These are phyloP conservation scores for Epichloe gansuensis DNA, from an alignment of 2,329 filamentous ascomycete genomes.

Conservation along the genomic window DNA sequence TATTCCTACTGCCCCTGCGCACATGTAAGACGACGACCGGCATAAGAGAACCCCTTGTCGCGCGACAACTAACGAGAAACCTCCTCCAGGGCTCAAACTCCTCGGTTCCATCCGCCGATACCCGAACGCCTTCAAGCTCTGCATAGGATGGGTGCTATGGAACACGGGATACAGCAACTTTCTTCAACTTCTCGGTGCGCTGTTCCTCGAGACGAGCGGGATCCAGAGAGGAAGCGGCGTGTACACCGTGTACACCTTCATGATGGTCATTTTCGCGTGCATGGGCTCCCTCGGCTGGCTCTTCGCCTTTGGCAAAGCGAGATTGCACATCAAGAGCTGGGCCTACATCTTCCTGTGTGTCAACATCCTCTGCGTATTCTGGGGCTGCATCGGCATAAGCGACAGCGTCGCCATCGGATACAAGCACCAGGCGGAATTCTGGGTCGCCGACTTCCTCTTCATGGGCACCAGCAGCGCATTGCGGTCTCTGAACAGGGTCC, in stretches of 20 bases:
- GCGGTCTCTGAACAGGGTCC: constrained; percentile 10
- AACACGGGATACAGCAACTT: constrained; percentile 12
- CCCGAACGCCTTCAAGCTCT: constrained; percentile 13
- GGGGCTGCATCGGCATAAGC: constrained; percentile 12
- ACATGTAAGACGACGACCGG: constrained; percentile 6
- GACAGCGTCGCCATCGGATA: constrained; percentile 7
- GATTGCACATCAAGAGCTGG: constrained; percentile 9
- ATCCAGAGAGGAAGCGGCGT: constrained; percentile 10
- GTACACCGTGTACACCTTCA: constrained; percentile 11
- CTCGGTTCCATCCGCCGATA: constrained; percentile 10
- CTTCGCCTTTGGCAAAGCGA: constrained; percentile 5
- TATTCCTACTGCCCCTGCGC: constrained; percentile 9
- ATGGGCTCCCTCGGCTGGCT: constrained; percentile 10
- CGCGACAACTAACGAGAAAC: not conserved
- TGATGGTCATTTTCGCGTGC: constrained; percentile 10
- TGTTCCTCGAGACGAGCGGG: constrained; percentile 10
- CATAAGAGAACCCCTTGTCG: not conserved
- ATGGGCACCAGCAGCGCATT: constrained; percentile 12
- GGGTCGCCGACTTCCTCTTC: constrained; percentile 9
- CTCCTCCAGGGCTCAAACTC: constrained; percentile 8
- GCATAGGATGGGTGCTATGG: constrained; percentile 11
- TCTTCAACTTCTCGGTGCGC: constrained; percentile 7
- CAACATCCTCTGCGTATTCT: constrained; percentile 10
- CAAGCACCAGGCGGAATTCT: constrained; percentile 11
- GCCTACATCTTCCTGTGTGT: constrained; percentile 10